Base-by-base conservation (phyloP, 2,329 filamentous ascomycete species). In the Monosporascus sp. region DNA sequence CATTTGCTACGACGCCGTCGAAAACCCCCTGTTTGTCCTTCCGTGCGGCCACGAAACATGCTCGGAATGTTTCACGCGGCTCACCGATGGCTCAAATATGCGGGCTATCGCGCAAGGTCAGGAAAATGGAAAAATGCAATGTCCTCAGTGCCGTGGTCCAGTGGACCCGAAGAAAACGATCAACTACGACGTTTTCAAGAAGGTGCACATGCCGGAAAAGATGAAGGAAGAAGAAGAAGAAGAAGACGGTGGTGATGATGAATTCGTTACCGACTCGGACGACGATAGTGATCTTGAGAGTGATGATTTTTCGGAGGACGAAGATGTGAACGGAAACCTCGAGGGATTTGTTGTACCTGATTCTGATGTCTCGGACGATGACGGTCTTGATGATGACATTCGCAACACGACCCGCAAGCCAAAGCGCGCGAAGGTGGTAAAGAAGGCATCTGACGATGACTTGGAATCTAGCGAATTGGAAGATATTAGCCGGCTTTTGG, bases 41-140 rank as follows among this genome's bases (percentile, higher is more conserved):
- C 90, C 90, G 1, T 96, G 91, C 63, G 91, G 91, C 2, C 91
- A 96, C 64, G 83, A 86, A 55, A 84, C 84, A 24, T 96, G 91
- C 68, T 74, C 79, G 1, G 87, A 91, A 57, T 96, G 91, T 65
- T 84, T 94, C 55, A 78, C 82, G 6, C 82, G 80, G 51, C 78
- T 95, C 47, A 77, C 78, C 0, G 88, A 90, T 56, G 83, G 72
- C 44, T 70, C 84, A 3, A 70, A 77, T 2, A 73, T 76, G 51
- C 75, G 74, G 17, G 76, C 75, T 55, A 72, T 87, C 43, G 79
- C 74, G 27, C 76, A 83, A 53, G 88, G 85, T 5, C 75, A 84
- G 37, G 85, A 88, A 51, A 71, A 68, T 24, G 68, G 67, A 45
- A 73, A 74, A 52, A 75, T 82, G 38, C 87, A 81, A 65, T 97